These are phyloP conservation scores for Amanita jacksonii DNA, from an alignment of 768 basidiomycete genomes.

Conservation along the genomic window DNA sequence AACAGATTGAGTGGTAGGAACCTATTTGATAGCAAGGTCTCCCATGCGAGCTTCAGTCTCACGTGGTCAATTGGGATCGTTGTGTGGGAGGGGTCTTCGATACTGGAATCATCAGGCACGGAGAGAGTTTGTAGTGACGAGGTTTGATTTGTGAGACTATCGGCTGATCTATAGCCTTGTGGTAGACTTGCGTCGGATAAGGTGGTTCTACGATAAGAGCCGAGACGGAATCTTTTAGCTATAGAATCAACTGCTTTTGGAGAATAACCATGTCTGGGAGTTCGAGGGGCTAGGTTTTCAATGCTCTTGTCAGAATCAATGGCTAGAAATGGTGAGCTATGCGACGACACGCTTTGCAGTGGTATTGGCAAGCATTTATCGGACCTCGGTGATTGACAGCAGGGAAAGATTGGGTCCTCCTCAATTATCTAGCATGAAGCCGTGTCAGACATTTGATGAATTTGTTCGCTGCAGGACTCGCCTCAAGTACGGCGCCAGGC, in stretches of 20 bases:
- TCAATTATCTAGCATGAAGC: conserved; percentile 47
- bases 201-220: background rate
- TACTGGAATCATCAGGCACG: background rate
- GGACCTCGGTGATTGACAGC: conserved; percentile 16
- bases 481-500: conserved; percentile 56
- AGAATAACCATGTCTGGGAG: background rate
- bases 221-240: conserved; percentile 1
- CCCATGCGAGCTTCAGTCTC: conserved; percentile 54
- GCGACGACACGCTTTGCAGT: conserved; percentile 11
- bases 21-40: conserved; percentile 49
- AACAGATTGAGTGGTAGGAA: conserved; percentile 47
- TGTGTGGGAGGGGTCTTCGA: conserved; percentile 30
- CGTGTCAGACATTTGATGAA: conserved; percentile 1
- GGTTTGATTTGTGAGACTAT: background rate
- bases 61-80: conserved; percentile 40
- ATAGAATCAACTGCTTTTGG: conserved; percentile 2
- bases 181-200: background rate
- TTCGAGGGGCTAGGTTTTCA: background rate
- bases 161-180: background rate
- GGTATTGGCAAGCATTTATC: conserved; percentile 11
- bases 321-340: conserved; percentile 14
- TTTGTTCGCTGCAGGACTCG: conserved; percentile 16
- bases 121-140: background rate
- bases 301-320: background rate
- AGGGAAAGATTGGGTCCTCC: conserved; percentile 67